Conservation (phyloP, 2,329 filamentous ascomycete genomes). For the Karstenula rhodostoma region DNA sequence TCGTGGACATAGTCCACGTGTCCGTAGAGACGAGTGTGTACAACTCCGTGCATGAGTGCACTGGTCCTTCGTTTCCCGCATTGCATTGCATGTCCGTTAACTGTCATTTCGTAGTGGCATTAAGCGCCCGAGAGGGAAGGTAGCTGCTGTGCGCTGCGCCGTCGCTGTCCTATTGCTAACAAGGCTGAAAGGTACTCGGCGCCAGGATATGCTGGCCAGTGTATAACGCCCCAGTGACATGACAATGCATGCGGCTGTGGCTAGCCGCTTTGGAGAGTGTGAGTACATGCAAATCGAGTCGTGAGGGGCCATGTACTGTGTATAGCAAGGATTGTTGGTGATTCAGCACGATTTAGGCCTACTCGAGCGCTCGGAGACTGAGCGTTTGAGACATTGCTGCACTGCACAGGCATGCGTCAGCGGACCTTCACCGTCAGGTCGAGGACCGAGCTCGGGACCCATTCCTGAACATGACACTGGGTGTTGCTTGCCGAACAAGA, state of each 20-base stretch:
- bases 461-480: slow-evolving; percentile 6
- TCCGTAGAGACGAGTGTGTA: not conserved
- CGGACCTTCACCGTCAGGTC: not conserved
- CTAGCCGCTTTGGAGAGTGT: slow-evolving; percentile 3
- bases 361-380: not conserved
- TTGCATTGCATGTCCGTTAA: slow-evolving; percentile 5
- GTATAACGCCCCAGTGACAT: not conserved
- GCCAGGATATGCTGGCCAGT: slow-evolving; percentile 6
- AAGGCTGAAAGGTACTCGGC: not conserved
- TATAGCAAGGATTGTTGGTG: not conserved
- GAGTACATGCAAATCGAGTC: not conserved
- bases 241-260: slow-evolving; percentile 1
- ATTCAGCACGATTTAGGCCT: slow-evolving; percentile 1
- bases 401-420: not conserved
- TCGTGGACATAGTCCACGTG: slow-evolving; percentile 8
- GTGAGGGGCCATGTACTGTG: not conserved
- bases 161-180: slow-evolving; percentile 10
- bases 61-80: slow-evolving; percentile 1
- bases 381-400: slow-evolving; percentile 3
- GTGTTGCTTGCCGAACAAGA: not conserved
- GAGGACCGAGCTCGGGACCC: not conserved
- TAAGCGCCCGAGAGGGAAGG: not conserved
- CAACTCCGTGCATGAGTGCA: slow-evolving; percentile 11
- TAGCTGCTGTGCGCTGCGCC: slow-evolving; percentile 2
- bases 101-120: not conserved